These are phyloP conservation scores for Arthroderma sp. DNA, from an alignment of 2,329 filamentous ascomycete genomes.

Conservation along the genomic window DNA sequence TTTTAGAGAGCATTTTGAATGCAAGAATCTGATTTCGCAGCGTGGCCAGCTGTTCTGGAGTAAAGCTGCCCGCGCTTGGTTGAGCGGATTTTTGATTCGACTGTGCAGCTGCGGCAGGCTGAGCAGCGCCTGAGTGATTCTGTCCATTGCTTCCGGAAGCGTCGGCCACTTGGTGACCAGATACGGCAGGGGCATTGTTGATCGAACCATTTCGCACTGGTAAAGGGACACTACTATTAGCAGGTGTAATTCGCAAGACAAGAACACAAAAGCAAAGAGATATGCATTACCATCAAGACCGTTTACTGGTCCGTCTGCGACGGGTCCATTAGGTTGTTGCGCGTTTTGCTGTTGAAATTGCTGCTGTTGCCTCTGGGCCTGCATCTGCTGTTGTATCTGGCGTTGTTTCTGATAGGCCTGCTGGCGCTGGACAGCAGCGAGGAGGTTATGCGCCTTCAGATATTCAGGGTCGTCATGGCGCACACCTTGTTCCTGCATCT, in stretches of 20 bases:
- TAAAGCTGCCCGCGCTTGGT: slow-evolving; percentile 47
- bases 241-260: slow-evolving; percentile 5
- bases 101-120: slow-evolving; percentile 5
- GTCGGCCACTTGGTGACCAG: slow-evolving; percentile 14
- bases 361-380: slow-evolving; percentile 30
- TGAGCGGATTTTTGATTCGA: slow-evolving; percentile 19
- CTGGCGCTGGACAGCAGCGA: slow-evolving; percentile 55
- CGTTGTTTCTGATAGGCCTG: slow-evolving; percentile 46
- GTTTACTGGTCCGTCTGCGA: slow-evolving; percentile 23
- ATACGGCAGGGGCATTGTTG: slow-evolving; percentile 17
- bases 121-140: slow-evolving; percentile 11
- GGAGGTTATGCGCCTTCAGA: slow-evolving; percentile 64
- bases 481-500: slow-evolving; percentile 77
- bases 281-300: slow-evolving; percentile 27
- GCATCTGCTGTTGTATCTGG: slow-evolving; percentile 33
- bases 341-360: slow-evolving; percentile 33
- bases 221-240: slow-evolving; percentile 6
- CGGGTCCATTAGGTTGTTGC: slow-evolving; percentile 26
- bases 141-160: slow-evolving; percentile 13
- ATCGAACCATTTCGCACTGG: slow-evolving; percentile 25
- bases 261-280: not conserved
- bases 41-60: slow-evolving; percentile 62
- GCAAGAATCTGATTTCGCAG: slow-evolving; percentile 78
- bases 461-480: slow-evolving; percentile 74
- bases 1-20: slow-evolving; percentile 82